phyloP scores from a whole-genome alignment of 177 flowering plant species.

The Vitis hybrid region DNA sequence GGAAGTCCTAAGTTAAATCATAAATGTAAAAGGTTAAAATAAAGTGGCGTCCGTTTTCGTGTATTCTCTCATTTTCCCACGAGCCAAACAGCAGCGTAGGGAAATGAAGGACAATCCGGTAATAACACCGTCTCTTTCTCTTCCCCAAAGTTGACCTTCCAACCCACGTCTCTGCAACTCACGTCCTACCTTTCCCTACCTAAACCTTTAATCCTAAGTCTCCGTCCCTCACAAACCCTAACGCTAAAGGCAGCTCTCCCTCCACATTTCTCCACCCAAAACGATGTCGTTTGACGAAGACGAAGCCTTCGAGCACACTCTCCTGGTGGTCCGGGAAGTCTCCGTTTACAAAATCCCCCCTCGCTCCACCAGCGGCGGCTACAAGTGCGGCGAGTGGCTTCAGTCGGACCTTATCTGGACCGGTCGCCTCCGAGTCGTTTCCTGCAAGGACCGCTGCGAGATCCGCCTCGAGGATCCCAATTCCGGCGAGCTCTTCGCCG shows the following conservation, averaged over 20 bases:
- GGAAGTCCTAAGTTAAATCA: too few species aligned
- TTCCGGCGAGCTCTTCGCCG: conserved; percentile 91
- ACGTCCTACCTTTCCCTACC: too few species aligned
- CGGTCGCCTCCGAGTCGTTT: conserved; percentile 91
- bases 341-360: conserved; percentile 93
- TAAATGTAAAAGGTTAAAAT: too few species aligned
- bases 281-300: conserved; percentile 77
- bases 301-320: conserved; percentile 89
- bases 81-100: too few species aligned
- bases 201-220: too few species aligned
- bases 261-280: not conserved
- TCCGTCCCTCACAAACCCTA: too few species aligned
- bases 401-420: conserved; percentile 99
- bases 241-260: not conserved
- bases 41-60: too few species aligned
- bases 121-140: not conserved
- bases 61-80: too few species aligned
- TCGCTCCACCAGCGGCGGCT: conserved; percentile 87
- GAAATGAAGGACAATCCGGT: not conserved
- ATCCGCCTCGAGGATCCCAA: conserved; percentile 93
- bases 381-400: conserved; percentile 99
- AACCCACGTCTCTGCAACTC: too few species aligned
- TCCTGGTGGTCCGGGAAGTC: conserved; percentile 96
- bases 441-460: conserved; percentile 80
- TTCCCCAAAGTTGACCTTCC: not conserved